These are phyloP conservation scores for Saccharum officinarum DNA, from an alignment of 176 grass and related monocot genomes.

Conservation along the genomic window DNA sequence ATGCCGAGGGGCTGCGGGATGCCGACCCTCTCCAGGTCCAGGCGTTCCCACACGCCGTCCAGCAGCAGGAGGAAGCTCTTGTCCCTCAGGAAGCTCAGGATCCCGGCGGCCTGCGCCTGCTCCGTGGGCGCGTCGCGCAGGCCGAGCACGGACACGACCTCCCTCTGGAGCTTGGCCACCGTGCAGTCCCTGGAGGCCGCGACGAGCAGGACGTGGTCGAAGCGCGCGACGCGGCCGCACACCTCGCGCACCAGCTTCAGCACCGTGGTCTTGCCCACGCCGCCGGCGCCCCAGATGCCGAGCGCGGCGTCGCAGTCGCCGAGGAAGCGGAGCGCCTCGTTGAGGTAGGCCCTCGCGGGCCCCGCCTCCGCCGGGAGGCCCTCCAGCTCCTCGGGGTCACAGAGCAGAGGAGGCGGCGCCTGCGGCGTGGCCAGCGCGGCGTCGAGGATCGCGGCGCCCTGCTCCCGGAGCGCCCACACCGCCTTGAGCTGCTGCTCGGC, in stretches of 20 bases:
- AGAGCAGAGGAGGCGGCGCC: constrained; percentile 41
- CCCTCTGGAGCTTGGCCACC: constrained; percentile 51
- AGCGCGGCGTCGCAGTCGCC: constrained; percentile 40
- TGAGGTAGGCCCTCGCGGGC: constrained; percentile 17
- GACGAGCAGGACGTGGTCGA: constrained; percentile 56
- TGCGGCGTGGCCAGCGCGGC: constrained; percentile 39
- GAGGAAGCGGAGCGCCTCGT: constrained; percentile 55
- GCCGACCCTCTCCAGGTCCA: constrained; percentile 63
- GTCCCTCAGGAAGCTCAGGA: constrained; percentile 50
- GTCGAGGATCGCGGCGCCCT: constrained; percentile 43
- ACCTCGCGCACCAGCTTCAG: constrained; percentile 46
- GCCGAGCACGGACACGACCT: constrained; percentile 47
- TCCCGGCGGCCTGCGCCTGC: constrained; percentile 43
- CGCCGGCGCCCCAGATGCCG: constrained; percentile 58
- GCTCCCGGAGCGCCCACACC: constrained; percentile 34
- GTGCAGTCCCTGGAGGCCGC: constrained; percentile 50
- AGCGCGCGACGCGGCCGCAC: constrained; percentile 43
- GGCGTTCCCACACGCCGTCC: constrained; percentile 55
- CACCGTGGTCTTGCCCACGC: constrained; percentile 62
- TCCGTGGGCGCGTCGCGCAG: constrained; percentile 44
- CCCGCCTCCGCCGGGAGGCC: constrained; percentile 23
- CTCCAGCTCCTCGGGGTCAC: constrained; percentile 42
- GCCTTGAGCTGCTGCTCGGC: constrained; percentile 53
- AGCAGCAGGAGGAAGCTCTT: constrained; percentile 63
- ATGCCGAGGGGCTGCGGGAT: constrained; percentile 44